A percentile compares a stretch with the other conserved stretches of the same genome.
Conservation (phyloP, 2,329 filamentous ascomycete genomes). For the Penicillium palitans region DNA sequence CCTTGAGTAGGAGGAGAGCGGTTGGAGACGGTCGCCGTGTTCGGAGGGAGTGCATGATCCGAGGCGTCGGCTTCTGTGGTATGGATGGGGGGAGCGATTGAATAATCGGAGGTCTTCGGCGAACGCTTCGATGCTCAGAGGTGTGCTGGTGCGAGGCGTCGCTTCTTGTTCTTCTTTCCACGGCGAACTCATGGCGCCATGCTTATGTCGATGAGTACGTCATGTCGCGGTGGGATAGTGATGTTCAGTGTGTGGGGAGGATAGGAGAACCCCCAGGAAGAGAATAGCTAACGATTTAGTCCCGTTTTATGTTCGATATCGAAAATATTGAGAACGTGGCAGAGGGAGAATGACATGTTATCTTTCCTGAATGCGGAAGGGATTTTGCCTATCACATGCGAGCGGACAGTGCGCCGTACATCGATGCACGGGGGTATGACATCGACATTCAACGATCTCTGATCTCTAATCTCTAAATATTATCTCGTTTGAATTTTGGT, state of each 20-base stretch:
- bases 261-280: background rate
- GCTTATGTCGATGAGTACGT: conserved; percentile 30
- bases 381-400: conserved; percentile 29
- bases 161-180: conserved; percentile 32
- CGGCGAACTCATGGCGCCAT: conserved; percentile 39
- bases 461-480: background rate
- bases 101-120: conserved; percentile 48
- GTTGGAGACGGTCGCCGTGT: conserved; percentile 35
- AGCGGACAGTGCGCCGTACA: conserved; percentile 11
- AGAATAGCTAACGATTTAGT: background rate
- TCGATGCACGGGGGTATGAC: background rate
- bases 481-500: background rate
- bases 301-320: background rate
- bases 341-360: conserved; percentile 16
- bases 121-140: conserved; percentile 19
- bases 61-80: conserved; percentile 62
- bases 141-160: conserved; percentile 23
- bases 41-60: conserved; percentile 50
- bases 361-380: conserved; percentile 23
- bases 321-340: conserved; percentile 6
- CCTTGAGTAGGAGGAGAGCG: conserved; percentile 38
- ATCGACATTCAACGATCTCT: background rate
- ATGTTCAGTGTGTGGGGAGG: background rate
- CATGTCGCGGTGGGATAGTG: conserved; percentile 28
- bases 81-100: conserved; percentile 67